Evolutionary conservation across 1,284 basidiomycete genomes (phyloP).

Genomic region (Cystobasidium pallidum): DNA sequence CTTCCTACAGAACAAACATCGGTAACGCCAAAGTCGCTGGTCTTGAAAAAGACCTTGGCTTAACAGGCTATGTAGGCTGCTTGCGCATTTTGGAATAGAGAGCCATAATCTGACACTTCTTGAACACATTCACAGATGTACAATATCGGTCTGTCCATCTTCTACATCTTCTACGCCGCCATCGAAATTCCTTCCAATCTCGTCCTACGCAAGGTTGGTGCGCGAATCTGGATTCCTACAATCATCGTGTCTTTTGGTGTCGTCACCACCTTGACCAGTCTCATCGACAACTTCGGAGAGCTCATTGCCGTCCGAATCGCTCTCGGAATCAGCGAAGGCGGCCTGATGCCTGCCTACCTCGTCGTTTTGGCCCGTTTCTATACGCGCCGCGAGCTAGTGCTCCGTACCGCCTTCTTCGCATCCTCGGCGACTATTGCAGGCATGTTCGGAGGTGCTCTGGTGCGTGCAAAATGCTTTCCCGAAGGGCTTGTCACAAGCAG

Average conservation of each 20-base stretch:
- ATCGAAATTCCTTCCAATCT: conserved; percentile 53
- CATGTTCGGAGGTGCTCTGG: conserved; percentile 46
- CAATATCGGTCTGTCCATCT: conserved; percentile 47
- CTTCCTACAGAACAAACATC: conserved; percentile 44
- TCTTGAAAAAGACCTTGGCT: conserved; percentile 44
- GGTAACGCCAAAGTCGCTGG: conserved; percentile 50
- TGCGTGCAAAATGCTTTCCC: conserved; percentile 4
- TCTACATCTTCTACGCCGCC: conserved; percentile 50
- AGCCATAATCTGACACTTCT: neutral
- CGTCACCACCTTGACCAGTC: conserved; percentile 52
- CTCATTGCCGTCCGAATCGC: conserved; percentile 56
- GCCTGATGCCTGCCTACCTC: conserved; percentile 52
- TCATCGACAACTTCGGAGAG: conserved; percentile 54
- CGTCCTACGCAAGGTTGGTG: conserved; percentile 46
- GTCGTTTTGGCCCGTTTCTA: conserved; percentile 56
- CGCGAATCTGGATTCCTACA: conserved; percentile 45
- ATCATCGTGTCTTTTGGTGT: conserved; percentile 46
- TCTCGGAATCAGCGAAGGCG: conserved; percentile 56
- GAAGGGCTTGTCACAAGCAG: neutral
- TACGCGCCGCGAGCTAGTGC: conserved; percentile 54
- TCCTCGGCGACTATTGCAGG: conserved; percentile 49
- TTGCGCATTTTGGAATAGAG: neutral
- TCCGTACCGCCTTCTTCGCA: conserved; percentile 55
- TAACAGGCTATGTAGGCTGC: conserved; percentile 40
- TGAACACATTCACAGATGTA: conserved; percentile 19